These are phyloP conservation scores for Tolypocladium tundrense DNA, from an alignment of 2,329 filamentous ascomycete genomes.

Conservation along the genomic window DNA sequence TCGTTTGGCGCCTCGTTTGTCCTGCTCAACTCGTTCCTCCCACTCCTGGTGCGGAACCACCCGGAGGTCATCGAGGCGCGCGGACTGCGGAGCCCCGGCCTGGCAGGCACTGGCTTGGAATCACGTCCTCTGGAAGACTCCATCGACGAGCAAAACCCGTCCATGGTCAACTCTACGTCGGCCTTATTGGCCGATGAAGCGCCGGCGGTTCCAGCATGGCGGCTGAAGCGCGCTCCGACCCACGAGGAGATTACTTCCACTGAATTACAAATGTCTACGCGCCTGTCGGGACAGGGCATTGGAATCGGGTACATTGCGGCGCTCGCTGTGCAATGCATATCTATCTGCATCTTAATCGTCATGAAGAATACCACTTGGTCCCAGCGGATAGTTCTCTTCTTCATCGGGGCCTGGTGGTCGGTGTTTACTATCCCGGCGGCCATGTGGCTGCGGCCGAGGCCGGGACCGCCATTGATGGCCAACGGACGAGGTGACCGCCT, in stretches of 20 bases:
- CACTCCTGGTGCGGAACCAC: constrained; percentile 81
- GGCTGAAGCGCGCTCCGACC: constrained; percentile 27
- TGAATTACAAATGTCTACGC: constrained; percentile 74
- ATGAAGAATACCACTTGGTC: constrained; percentile 74
- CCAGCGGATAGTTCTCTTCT: constrained; percentile 74
- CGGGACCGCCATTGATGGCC: constrained; percentile 66
- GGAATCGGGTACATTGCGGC: constrained; percentile 89
- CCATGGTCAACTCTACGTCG: constrained; percentile 31
- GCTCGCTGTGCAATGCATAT: constrained; percentile 70
- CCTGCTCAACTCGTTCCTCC: constrained; percentile 87
- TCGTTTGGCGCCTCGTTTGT: constrained; percentile 95
- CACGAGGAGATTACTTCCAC: constrained; percentile 44
- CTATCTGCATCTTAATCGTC: constrained; percentile 64
- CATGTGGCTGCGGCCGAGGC: constrained; percentile 77
- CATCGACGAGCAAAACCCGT: constrained; percentile 15
- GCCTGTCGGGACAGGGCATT: constrained; percentile 85
- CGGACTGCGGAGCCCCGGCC: constrained; percentile 16
- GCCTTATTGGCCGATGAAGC: constrained; percentile 31
- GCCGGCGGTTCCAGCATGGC: constrained; percentile 9
- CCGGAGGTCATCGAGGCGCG: constrained; percentile 35
- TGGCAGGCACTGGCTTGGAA: constrained; percentile 20
- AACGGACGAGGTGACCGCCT: constrained; percentile 24
- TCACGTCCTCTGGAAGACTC: constrained; percentile 25
- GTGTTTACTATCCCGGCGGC: constrained; percentile 81
- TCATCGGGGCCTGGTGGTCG: constrained; percentile 89